A percentile compares a stretch with the other conserved stretches of the same genome.
phyloP scores from a whole-genome alignment of 371 early-diverging fungal species.

The Choanephora cucurbitarum region DNA sequence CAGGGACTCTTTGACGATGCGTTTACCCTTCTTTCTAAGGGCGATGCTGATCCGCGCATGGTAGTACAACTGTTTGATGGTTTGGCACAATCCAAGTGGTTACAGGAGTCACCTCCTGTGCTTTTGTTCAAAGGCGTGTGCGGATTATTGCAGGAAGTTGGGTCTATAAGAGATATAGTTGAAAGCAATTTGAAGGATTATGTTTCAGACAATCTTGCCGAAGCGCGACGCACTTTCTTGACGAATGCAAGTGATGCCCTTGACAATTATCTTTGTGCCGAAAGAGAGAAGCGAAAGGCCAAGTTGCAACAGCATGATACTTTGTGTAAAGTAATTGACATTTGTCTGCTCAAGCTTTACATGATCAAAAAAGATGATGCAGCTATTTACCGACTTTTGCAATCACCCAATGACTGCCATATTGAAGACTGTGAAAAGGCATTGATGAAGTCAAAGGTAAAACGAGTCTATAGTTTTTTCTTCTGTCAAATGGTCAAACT shows the following conservation, averaged over 20 bases:
- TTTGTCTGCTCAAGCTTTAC: constrained; percentile 65
- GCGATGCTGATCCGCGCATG: constrained; percentile 65
- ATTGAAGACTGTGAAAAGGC: constrained; percentile 54
- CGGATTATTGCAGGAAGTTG: constrained; percentile 32
- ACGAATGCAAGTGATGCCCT: constrained; percentile 64
- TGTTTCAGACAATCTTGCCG: constrained; percentile 1
- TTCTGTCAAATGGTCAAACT: too few relatives aligned
- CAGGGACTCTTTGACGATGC: constrained; percentile 76
- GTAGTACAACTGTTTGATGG: constrained; percentile 65
- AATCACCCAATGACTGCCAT: constrained; percentile 55
- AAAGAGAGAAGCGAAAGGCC: constrained; percentile 37
- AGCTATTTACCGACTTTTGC: constrained; percentile 49
- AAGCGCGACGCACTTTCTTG: constrained; percentile 49
- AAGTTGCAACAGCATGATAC: constrained; percentile 32
- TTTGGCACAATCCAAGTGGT: constrained; percentile 34
- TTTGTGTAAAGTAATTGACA: constrained; percentile 63
- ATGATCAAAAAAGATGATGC: constrained; percentile 46
- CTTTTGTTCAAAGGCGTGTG: constrained; percentile 53
- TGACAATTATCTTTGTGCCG: constrained; percentile 45
- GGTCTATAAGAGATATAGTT: constrained; percentile 58
- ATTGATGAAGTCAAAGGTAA: constrained; percentile 46
- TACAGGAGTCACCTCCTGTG: constrained; percentile 27
- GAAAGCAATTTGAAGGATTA: constrained; percentile 11
- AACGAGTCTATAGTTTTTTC: not conserved
- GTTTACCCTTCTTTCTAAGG: constrained; percentile 60